Percentiles rank a stretch among this genome's conserved stretches.
phyloP scores from a whole-genome alignment of 441 rosid genomes.

The Populus hybrid region DNA sequence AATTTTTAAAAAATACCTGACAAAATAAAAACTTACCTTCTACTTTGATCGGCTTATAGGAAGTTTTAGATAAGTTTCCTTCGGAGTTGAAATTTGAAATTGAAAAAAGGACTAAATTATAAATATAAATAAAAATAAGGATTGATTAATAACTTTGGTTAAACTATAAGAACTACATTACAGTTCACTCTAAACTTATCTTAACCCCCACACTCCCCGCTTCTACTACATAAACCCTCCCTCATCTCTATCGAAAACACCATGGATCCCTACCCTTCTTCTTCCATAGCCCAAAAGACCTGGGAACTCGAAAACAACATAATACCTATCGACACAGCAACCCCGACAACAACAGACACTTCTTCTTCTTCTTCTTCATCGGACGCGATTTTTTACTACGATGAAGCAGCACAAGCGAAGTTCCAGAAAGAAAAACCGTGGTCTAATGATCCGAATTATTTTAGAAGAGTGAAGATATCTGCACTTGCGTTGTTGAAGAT shows the following conservation, averaged over 20 bases:
- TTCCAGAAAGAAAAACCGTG: slow-evolving; percentile 95
- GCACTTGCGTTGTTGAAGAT: slow-evolving; percentile 96
- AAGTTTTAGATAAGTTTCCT: no score
- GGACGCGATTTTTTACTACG: slow-evolving; percentile 83
- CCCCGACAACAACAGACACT: slow-evolving; percentile 21
- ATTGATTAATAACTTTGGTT: no score
- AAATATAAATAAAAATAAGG: no score
- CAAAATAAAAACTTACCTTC: no score
- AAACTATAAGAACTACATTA: neutral
- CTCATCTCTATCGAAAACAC: neutral
- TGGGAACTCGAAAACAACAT: slow-evolving; percentile 98
- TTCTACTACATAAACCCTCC: neutral
- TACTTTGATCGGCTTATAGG: no score
- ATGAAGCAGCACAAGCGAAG: slow-evolving; percentile 61
- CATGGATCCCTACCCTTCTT: slow-evolving; percentile 54
- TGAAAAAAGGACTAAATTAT: no score
- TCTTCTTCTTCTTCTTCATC: slow-evolving; percentile 42
- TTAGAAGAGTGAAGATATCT: slow-evolving; percentile 93
- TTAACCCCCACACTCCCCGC: neutral
- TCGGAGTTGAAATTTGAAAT: neutral
- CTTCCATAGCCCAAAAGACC: slow-evolving; percentile 84
- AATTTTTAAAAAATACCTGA: no score
- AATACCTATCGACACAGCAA: slow-evolving; percentile 44
- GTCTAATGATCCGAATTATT: slow-evolving; percentile 89
- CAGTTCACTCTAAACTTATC: neutral